Percentiles rank a stretch among this genome's conserved stretches.
Conservation (phyloP, 805 yeast species). For the Pichia deserticola region DNA sequence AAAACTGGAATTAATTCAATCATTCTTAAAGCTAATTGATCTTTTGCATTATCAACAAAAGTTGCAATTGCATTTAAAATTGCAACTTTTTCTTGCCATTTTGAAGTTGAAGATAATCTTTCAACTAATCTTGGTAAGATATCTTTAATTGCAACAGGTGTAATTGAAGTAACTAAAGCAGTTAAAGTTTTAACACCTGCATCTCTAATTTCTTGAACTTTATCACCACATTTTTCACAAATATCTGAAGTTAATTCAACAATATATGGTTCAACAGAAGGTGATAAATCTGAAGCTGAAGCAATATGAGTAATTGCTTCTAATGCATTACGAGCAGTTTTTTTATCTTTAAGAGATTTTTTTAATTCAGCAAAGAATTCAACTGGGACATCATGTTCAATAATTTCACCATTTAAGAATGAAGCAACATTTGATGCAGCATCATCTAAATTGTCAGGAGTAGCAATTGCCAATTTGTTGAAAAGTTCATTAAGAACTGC, state of each 20-base stretch:
- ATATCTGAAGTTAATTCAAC: slow-evolving; percentile 69
- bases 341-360: slow-evolving; percentile 74
- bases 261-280: slow-evolving; percentile 93
- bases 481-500: slow-evolving; percentile 91
- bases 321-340: slow-evolving; percentile 74
- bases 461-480: slow-evolving; percentile 84
- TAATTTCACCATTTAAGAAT: slow-evolving; percentile 92
- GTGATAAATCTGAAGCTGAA: slow-evolving; percentile 65
- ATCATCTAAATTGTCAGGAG: slow-evolving; percentile 71
- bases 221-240: slow-evolving; percentile 82
- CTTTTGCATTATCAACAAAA: slow-evolving; percentile 90
- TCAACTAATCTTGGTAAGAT: slow-evolving; percentile 73
- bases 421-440: slow-evolving; percentile 88
- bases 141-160: slow-evolving; percentile 91
- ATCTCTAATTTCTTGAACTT: slow-evolving; percentile 65
- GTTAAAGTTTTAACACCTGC: slow-evolving; percentile 70
- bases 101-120: slow-evolving; percentile 64
- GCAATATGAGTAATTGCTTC: slow-evolving; percentile 84
- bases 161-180: slow-evolving; percentile 72
- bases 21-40: slow-evolving; percentile 97
- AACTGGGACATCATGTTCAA: slow-evolving; percentile 96
- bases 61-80: slow-evolving; percentile 76
- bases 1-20: slow-evolving; percentile 97
- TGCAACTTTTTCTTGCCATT: slow-evolving; percentile 98
- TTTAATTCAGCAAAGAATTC: slow-evolving; percentile 74